phyloP scores from a whole-genome alignment of 805 yeast genomes.

The Candida yuanshanica region DNA sequence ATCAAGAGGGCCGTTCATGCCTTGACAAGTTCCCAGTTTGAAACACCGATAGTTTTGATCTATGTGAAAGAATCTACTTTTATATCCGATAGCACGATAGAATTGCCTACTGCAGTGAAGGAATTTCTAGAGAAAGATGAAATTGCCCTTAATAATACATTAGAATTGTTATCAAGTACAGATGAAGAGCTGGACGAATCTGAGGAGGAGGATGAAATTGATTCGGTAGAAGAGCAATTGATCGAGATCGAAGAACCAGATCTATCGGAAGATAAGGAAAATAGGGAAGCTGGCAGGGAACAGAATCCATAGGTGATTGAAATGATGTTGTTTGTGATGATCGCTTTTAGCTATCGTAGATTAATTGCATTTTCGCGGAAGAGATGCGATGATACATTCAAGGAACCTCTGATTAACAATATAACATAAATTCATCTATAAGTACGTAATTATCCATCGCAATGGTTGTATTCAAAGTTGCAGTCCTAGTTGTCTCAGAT shows the following conservation, averaged over 20 bases:
- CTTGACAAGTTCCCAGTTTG: constrained; percentile 21
- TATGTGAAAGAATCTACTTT: constrained; percentile 29
- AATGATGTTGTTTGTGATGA: too few species aligned
- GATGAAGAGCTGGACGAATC: constrained; percentile 9
- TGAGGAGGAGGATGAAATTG: not conserved
- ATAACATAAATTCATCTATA: too few species aligned
- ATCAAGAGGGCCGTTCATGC: constrained; percentile 19
- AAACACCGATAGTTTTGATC: constrained; percentile 27
- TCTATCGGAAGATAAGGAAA: not conserved
- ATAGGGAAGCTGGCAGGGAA: not conserved
- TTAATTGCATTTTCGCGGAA: too few species aligned
- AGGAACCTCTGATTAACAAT: too few species aligned
- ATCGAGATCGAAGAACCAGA: not conserved
- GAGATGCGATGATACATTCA: too few species aligned
- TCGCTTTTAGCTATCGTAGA: too few species aligned
- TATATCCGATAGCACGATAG: constrained; percentile 3
- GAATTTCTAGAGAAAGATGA: constrained; percentile 28
- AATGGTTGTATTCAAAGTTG: constrained; percentile 5
- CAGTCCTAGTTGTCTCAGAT: constrained; percentile 4
- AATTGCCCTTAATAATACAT: constrained; percentile 15
- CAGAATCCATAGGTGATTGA: too few species aligned
- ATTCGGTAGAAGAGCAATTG: not conserved
- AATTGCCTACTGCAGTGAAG: constrained; percentile 21
- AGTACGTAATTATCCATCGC: too few species aligned
- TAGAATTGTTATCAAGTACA: constrained; percentile 16